These are phyloP conservation scores for Mucor piriformis DNA, from an alignment of 371 early-diverging fungal genomes.

Conservation along the genomic window DNA sequence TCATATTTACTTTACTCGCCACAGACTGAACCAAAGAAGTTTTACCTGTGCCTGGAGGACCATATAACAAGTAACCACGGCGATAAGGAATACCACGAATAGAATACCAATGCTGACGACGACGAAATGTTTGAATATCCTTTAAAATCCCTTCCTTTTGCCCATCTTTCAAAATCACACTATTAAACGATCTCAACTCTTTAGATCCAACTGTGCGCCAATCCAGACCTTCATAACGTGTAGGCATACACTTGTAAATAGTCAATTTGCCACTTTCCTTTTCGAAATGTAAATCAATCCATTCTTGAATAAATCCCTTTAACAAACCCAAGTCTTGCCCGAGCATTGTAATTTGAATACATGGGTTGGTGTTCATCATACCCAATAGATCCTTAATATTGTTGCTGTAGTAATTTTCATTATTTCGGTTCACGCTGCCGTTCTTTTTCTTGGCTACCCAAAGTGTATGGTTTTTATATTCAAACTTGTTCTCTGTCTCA, in stretches of 20 bases:
- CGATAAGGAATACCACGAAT: constrained; percentile 93
- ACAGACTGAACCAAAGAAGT: constrained; percentile 67
- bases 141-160: constrained; percentile 40
- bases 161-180: constrained; percentile 41
- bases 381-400: constrained; percentile 25
- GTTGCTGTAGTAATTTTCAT: constrained; percentile 4
- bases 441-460: constrained; percentile 32
- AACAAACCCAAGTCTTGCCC: constrained; percentile 24
- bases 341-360: constrained; percentile 31
- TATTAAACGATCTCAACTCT: constrained; percentile 35
- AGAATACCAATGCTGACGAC: constrained; percentile 73
- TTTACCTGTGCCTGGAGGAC: constrained; percentile 76
- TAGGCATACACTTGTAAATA: constrained; percentile 32
- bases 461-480: constrained; percentile 34
- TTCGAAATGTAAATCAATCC: constrained; percentile 35
- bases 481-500: constrained; percentile 21
- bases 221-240: constrained; percentile 27
- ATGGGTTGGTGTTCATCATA: constrained; percentile 23
- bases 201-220: constrained; percentile 31
- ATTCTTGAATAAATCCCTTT: constrained; percentile 38
- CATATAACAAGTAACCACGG: constrained; percentile 79
- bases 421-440: background rate
- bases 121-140: constrained; percentile 42
- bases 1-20: constrained; percentile 51
- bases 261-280: constrained; percentile 34